phyloP scores from a whole-genome alignment of 1,284 basidiomycete genomes.

The Ustilago tritici region DNA sequence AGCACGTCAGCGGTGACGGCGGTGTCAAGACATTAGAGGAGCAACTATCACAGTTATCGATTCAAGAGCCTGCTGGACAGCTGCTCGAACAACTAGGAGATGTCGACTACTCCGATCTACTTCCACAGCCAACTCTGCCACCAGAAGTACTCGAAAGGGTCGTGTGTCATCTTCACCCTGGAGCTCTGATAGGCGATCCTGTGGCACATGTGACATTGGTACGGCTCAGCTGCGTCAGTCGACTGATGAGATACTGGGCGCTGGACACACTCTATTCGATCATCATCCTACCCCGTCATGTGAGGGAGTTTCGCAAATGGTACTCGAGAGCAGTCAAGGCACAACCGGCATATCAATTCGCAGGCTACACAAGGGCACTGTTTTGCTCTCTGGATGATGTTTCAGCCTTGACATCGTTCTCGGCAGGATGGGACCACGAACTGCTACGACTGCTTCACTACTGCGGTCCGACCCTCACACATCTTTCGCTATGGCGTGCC shows the following conservation, averaged over 20 bases:
- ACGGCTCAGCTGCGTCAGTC: conserved; percentile 53
- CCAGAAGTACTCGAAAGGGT: conserved; percentile 57
- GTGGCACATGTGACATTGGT: conserved; percentile 45
- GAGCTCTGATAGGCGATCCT: conserved; percentile 52
- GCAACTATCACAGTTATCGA: conserved; percentile 17
- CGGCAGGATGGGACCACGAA: conserved; percentile 67
- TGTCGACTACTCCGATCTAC: conserved; percentile 14
- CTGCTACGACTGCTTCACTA: conserved; percentile 64
- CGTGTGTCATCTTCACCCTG: conserved; percentile 40
- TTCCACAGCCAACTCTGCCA: conserved; percentile 53
- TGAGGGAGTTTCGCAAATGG: conserved; percentile 66
- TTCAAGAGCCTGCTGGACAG: conserved; percentile 36
- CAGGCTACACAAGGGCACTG: conserved; percentile 53
- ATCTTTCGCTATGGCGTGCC: conserved; percentile 65
- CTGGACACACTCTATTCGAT: conserved; percentile 56
- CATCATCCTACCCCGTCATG: conserved; percentile 64
- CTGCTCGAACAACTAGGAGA: conserved; percentile 27
- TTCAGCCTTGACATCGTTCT: conserved; percentile 60
- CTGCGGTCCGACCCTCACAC: conserved; percentile 55
- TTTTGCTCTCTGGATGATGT: conserved; percentile 63
- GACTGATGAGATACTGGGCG: conserved; percentile 56
- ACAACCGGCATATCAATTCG: conserved; percentile 59
- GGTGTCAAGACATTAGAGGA: conserved; percentile 13
- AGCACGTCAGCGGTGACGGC: background rate
- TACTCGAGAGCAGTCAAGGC: conserved; percentile 54